These are phyloP conservation scores for Tetradesmus lagerheimii DNA, from an alignment of 139 green algal species.

Conservation along the genomic window DNA sequence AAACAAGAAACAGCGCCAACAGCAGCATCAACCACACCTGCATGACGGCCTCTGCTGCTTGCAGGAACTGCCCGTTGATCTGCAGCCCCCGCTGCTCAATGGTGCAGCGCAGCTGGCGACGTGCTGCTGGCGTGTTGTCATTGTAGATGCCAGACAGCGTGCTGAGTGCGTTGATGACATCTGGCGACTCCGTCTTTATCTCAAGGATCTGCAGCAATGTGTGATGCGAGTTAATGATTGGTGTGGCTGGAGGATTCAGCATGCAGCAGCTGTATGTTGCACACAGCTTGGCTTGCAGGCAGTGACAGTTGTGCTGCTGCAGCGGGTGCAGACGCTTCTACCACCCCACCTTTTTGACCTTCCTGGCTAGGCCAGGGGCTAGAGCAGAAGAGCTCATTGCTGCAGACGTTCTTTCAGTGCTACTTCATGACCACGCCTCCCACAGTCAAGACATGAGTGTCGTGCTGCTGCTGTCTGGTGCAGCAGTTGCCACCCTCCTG, in stretches of 20 bases:
- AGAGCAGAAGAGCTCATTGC: constrained; percentile 53
- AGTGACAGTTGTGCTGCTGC: not conserved
- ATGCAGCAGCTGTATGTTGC: not conserved
- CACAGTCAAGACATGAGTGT: not conserved
- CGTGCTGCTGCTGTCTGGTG: not conserved
- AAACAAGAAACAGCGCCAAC: no score
- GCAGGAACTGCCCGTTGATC: constrained; percentile 87
- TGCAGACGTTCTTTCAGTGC: not conserved
- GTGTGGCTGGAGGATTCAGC: no score
- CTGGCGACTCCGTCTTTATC: constrained; percentile 86
- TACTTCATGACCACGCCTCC: not conserved
- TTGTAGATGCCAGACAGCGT: constrained; percentile 85
- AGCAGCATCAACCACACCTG: constrained; percentile 57
- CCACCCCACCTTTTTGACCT: constrained; percentile 91
- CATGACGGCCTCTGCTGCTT: constrained; percentile 75
- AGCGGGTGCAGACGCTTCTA: not conserved
- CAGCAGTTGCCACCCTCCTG: not conserved
- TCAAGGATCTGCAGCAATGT: constrained; percentile 81
- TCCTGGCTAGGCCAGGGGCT: constrained; percentile 82
- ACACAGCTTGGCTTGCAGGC: not conserved
- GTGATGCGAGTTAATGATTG: no score
- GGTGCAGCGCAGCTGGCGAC: constrained; percentile 52
- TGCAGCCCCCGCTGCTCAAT: constrained; percentile 83
- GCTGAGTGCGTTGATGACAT: constrained; percentile 80
- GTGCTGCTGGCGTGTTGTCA: constrained; percentile 73